phyloP scores from a whole-genome alignment of 2,329 filamentous ascomycete species.

The Fusarium veterinarium region DNA sequence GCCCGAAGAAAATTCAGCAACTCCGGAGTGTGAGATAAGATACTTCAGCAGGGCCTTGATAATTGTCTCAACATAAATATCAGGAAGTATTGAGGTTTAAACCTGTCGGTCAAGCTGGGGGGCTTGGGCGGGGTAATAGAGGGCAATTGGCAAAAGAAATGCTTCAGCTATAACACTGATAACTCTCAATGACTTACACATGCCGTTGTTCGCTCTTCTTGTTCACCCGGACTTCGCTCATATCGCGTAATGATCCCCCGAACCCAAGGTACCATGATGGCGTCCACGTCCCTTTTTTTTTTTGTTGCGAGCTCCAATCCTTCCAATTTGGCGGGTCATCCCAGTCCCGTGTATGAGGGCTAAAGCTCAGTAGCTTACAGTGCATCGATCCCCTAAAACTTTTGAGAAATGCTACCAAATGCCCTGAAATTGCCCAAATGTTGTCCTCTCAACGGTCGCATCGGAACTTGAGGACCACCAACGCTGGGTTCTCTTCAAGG shows the following conservation, averaged over 20 bases:
- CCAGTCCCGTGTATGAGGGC: conserved; percentile 6
- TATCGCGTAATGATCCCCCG: conserved; percentile 41
- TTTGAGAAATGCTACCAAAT: not conserved
- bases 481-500: conserved; percentile 24
- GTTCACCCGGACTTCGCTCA: conserved; percentile 33
- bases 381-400: conserved; percentile 10
- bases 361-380: conserved; percentile 14
- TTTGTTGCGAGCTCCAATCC: conserved; percentile 11
- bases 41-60: conserved; percentile 25
- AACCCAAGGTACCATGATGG: conserved; percentile 39
- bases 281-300: conserved; percentile 26
- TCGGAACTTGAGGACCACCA: conserved; percentile 19
- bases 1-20: conserved; percentile 26
- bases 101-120: not conserved
- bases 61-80: conserved; percentile 41
- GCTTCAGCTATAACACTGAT: not conserved
- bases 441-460: conserved; percentile 37
- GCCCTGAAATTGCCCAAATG: conserved; percentile 15
- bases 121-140: too few relatives aligned
- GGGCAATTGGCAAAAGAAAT: not conserved
- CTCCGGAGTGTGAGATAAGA: conserved; percentile 19
- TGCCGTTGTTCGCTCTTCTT: conserved; percentile 3
- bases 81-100: conserved; percentile 16
- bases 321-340: conserved; percentile 27
- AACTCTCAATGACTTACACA: not conserved